phyloP scores from a whole-genome alignment of 768 basidiomycete species.

The Trametes cinnabarina region DNA sequence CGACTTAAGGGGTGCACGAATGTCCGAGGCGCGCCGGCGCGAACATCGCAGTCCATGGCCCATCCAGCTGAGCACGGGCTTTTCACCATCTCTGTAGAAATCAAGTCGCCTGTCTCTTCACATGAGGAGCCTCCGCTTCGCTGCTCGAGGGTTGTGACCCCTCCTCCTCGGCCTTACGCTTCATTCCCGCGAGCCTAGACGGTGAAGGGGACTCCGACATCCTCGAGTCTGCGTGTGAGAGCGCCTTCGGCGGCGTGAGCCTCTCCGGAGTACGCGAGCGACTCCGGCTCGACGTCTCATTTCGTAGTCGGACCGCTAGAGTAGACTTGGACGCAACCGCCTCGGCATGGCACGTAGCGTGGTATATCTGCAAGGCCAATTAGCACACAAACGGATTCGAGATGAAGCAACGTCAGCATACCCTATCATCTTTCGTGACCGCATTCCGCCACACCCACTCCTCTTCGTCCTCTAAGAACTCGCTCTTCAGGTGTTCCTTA shows the following conservation, averaged over 20 bases:
- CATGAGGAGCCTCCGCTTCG: slow-evolving; percentile 53
- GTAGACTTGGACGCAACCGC: slow-evolving; percentile 61
- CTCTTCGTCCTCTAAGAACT: slow-evolving; percentile 93
- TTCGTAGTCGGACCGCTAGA: slow-evolving; percentile 66
- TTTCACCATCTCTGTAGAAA: slow-evolving; percentile 18
- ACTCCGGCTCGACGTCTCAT: slow-evolving; percentile 55
- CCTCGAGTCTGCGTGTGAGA: slow-evolving; percentile 12
- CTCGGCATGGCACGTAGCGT: slow-evolving; percentile 93
- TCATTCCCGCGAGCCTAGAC: slow-evolving; percentile 55
- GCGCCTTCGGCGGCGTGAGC: slow-evolving; percentile 37
- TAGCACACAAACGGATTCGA: too few species aligned
- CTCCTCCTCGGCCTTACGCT: slow-evolving; percentile 72
- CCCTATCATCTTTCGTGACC: slow-evolving; percentile 77
- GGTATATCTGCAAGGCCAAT: slow-evolving; percentile 93
- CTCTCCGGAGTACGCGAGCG: slow-evolving; percentile 77
- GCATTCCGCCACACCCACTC: slow-evolving; percentile 99
- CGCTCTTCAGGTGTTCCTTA: slow-evolving; percentile 88
- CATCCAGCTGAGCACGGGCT: not conserved
- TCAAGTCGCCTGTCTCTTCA: slow-evolving; percentile 62
- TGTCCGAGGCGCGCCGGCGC: not conserved
- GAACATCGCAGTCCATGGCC: not conserved
- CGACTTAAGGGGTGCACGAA: not conserved
- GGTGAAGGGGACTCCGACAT: slow-evolving; percentile 45
- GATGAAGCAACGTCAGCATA: slow-evolving; percentile 35
- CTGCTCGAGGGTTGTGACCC: slow-evolving; percentile 26